phyloP scores from a whole-genome alignment of 2,329 filamentous ascomycete genomes.

The Penicillium olsonii region DNA sequence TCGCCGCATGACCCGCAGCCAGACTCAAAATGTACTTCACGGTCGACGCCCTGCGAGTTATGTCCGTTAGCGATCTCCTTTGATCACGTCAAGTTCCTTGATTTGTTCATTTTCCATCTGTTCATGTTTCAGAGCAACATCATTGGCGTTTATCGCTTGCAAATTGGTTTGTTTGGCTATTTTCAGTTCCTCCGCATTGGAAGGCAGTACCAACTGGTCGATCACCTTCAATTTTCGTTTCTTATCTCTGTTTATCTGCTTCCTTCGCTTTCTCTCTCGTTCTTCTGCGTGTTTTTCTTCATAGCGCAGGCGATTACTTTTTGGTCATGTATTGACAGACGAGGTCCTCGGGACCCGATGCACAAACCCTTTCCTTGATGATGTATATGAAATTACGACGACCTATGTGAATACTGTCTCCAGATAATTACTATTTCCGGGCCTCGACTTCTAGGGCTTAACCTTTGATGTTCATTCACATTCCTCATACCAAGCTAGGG shows the following conservation, averaged over 20 bases:
- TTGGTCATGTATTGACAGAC: neutral
- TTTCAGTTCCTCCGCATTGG: neutral
- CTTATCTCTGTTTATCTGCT: too few relatives aligned
- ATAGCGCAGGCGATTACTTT: constrained; percentile 18
- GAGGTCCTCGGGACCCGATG: neutral
- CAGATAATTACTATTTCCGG: neutral
- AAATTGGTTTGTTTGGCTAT: neutral
- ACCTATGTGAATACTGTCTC: constrained; percentile 10
- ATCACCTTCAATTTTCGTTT: neutral
- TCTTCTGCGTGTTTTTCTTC: constrained; percentile 5
- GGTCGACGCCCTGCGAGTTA: constrained; percentile 19
- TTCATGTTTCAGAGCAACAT: neutral
- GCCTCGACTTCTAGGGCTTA: neutral
- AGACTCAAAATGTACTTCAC: constrained; percentile 30
- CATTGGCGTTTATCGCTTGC: neutral
- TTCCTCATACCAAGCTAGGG: neutral
- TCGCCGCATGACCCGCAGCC: constrained; percentile 39
- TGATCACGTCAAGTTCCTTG: neutral
- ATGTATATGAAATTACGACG: constrained; percentile 13
- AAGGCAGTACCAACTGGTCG: neutral
- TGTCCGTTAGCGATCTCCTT: constrained; percentile 12
- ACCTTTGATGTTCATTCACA: neutral
- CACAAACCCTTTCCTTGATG: constrained; percentile 11
- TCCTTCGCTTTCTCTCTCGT: constrained; percentile 2
- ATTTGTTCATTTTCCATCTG: neutral